Evolutionary conservation across 768 basidiomycete genomes (phyloP), one percentile per base, ranked within the genome.

Genomic region (Mycena leptocephala): DNA sequence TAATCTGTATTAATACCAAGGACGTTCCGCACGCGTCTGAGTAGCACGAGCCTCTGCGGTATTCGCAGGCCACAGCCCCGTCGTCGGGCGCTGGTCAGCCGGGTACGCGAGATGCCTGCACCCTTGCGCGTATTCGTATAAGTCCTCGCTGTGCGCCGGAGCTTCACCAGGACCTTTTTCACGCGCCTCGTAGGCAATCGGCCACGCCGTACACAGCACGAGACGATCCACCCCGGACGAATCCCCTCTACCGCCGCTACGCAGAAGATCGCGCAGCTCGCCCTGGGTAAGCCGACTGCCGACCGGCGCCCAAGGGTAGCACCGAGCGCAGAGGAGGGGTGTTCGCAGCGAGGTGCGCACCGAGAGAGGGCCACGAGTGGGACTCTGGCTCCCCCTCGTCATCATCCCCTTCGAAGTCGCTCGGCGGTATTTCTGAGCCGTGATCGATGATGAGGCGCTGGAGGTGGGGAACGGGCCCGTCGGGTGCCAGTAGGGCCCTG

Each of bases 61-160:
- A 5, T 61, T 6, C 33, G 59, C 70, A 13, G 59, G 69, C 70
- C 62, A 72, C 26, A 72, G n/a, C 43, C 71, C 71, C 18, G 71
- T 55, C 48, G 62, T 72, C 18, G 71, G 71, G 14, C 71, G 71
- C 71, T 64, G 71, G 18, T 46, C 71, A 1, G 22, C 20, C 1
- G 62, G 71, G 26, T 72, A 72, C 53, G 39, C 71, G 5, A 72
- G 53, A 58, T 72, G 71, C 22, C 71, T 63, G 24, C 71, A 72
- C 14, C 62, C 71, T 5, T 62, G 53, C 10, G 63, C 63, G 33
- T 72, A 63, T 63, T 2, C n/a, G 22, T 39, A 69, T n/a, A 69
- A 28, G 37, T 74, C 72, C 30, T 28, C 51, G 1, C 67, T 43
- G n/a, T 18, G 14, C 65, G 35, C 24, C 1, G 14, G 11, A 18